A percentile compares a stretch with the other conserved stretches of the same genome.
Conservation (phyloP, 495 filamentous ascomycete species). For the Penicillium bovifimosum region DNA sequence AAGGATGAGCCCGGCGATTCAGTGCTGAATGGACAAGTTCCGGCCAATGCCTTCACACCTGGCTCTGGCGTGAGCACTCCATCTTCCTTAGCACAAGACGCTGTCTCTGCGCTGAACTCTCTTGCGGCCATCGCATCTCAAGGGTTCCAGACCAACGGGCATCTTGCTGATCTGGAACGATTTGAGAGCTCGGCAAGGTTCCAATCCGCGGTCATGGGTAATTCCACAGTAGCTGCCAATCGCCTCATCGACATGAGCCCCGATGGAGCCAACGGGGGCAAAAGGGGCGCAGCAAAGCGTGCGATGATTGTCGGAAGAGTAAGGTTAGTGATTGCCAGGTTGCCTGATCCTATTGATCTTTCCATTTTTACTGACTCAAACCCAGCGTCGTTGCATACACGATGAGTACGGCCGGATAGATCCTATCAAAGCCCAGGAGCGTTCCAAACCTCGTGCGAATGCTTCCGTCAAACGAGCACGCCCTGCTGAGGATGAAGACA, state of each 20-base stretch:
- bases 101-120: conserved; percentile 42
- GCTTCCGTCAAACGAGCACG: conserved; percentile 45
- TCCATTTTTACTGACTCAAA: not conserved
- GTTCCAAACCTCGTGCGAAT: conserved; percentile 52
- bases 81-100: conserved; percentile 39
- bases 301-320: conserved; percentile 61
- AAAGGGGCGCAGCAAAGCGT: conserved; percentile 59
- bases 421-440: conserved; percentile 55
- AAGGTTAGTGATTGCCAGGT: conserved; percentile 45
- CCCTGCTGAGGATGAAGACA: conserved; percentile 32
- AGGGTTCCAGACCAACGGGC: conserved; percentile 26
- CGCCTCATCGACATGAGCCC: conserved; percentile 33
- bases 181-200: conserved; percentile 29
- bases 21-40: conserved; percentile 26
- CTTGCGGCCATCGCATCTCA: conserved; percentile 42
- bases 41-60: conserved; percentile 26
- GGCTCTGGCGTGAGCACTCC: conserved; percentile 29
- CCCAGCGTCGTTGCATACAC: conserved; percentile 63
- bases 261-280: conserved; percentile 32
- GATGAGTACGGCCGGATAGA: conserved; percentile 61
- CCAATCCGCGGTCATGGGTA: conserved; percentile 22
- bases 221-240: conserved; percentile 25
- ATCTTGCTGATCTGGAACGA: conserved; percentile 20
- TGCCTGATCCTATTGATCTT: not conserved
- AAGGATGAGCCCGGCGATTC: conserved; percentile 42